A percentile compares a stretch with the other conserved stretches of the same genome.
Conservation (phyloP, 768 basidiomycete species). For the Tricholoma terreum region DNA sequence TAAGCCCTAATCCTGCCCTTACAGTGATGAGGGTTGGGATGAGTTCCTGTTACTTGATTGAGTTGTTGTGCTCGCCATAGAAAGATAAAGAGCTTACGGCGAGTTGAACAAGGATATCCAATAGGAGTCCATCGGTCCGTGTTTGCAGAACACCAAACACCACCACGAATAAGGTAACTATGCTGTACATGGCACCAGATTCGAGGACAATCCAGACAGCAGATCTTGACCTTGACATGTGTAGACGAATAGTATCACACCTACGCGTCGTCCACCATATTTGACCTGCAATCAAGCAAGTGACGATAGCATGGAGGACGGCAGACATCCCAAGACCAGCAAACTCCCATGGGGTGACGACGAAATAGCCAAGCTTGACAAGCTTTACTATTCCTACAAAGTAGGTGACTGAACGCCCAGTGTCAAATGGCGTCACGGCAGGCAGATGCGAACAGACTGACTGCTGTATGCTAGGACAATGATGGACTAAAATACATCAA, state of each 20-base stretch:
- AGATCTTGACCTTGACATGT: not conserved
- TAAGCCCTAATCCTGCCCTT: constrained; percentile 6
- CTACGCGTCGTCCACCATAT: constrained; percentile 3
- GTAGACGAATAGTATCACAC: not conserved
- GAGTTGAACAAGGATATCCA: constrained; percentile 2
- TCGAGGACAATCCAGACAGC: constrained; percentile 4
- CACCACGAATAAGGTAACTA: not conserved
- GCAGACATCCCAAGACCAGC: not conserved
- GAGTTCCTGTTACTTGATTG: not conserved
- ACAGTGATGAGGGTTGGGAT: constrained; percentile 7
- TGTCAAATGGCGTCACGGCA: not conserved
- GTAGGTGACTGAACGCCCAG: not conserved
- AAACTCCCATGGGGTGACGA: not conserved
- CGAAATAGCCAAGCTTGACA: not conserved
- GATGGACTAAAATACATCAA: not conserved
- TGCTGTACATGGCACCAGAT: constrained; percentile 8
- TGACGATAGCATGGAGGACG: not conserved
- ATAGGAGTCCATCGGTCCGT: not conserved
- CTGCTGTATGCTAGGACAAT: not conserved
- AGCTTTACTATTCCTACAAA: not conserved
- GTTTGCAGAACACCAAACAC: not conserved
- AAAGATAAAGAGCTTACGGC: not conserved
- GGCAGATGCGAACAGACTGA: not conserved
- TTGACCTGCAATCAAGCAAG: constrained; percentile 1
- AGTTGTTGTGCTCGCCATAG: not conserved